Evolutionary conservation across 768 basidiomycete species (phyloP), one percentile per base, ranked within the genome.

Genomic region (Mycena epipterygia): DNA sequence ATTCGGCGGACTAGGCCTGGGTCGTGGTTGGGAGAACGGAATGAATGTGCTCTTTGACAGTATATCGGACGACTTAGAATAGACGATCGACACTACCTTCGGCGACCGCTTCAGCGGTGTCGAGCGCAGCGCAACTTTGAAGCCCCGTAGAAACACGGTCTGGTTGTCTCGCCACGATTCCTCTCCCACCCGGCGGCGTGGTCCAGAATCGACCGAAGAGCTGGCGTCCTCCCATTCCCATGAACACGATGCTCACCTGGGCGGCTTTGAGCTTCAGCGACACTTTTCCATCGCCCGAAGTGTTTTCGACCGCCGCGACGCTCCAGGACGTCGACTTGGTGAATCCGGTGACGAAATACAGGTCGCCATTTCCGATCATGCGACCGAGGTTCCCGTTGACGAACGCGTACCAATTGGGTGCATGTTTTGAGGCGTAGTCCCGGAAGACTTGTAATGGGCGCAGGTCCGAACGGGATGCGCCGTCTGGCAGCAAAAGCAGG

Each of bases 91-190:
- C 9, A 41, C 7, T 2, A 42, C 68, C 25, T 64, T 64, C 11
- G 42, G 7, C 25, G 53, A 23, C 29, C 42, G 33, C 21, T 25
- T 41, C 16, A 70, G 39, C 2, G 46, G 16, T 1, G 16, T 23
- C 12, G 55, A 23, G n/a, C 68, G 68, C 1, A 58, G 4, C 6
- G 65, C 39, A 33, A 74, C 66, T 27, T 74, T 74, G 61, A 62
- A 74, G 17, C 73, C 73, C 1, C 69, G 63, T 1, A 74, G 16
- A 41, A 73, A 73, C 2, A n/a, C n/a, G n/a, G n/a, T n/a, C n/a
- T n/a, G n/a, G n/a, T n/a, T n/a, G n/a, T n/a, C n/a, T n/a, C n/a
- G n/a, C n/a, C n/a, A n/a, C n/a, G n/a, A n/a, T n/a, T n/a, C n/a
- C n/a, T n/a, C n/a, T n/a, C n/a, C n/a, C n/a, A n/a, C n/a, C n/a